phyloP scores from a whole-genome alignment of 202 grass and related monocot genomes.

The Tripidium arundinaceum region DNA sequence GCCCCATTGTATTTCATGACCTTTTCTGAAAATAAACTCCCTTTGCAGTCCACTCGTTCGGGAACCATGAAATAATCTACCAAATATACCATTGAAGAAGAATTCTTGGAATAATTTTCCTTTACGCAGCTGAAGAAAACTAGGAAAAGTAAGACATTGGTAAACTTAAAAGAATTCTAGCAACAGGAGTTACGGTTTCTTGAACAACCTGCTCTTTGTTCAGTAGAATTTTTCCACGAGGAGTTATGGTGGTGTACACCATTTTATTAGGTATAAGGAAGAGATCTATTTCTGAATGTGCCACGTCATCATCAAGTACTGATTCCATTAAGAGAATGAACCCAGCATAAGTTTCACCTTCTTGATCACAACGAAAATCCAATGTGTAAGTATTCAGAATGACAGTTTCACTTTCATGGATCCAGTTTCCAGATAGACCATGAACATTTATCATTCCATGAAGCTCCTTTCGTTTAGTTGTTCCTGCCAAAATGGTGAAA shows the following conservation, averaged over 20 bases:
- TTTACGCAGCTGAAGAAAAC: constrained; percentile 57
- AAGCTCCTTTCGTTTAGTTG: constrained; percentile 89
- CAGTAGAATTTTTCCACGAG: constrained; percentile 62
- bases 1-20: constrained; percentile 60
- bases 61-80: constrained; percentile 68
- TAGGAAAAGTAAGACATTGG: constrained; percentile 30
- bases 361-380: constrained; percentile 70
- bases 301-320: constrained; percentile 80
- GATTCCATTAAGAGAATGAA: constrained; percentile 83
- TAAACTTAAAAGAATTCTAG: constrained; percentile 9
- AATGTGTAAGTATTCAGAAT: constrained; percentile 69
- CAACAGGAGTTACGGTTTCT: constrained; percentile 1
- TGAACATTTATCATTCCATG: constrained; percentile 49
- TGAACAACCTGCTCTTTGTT: constrained; percentile 72
- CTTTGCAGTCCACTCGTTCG: constrained; percentile 43
- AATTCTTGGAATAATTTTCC: constrained; percentile 88
- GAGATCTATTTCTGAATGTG: constrained; percentile 60
- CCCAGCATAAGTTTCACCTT: constrained; percentile 57
- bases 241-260: constrained; percentile 64
- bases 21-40: constrained; percentile 76
- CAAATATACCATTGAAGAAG: constrained; percentile 96
- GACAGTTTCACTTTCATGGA: constrained; percentile 46
- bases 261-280: constrained; percentile 74
- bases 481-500: constrained; percentile 53
- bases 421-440: constrained; percentile 74